phyloP scores from a whole-genome alignment of 768 basidiomycete genomes.

The Podaxis sp. region DNA sequence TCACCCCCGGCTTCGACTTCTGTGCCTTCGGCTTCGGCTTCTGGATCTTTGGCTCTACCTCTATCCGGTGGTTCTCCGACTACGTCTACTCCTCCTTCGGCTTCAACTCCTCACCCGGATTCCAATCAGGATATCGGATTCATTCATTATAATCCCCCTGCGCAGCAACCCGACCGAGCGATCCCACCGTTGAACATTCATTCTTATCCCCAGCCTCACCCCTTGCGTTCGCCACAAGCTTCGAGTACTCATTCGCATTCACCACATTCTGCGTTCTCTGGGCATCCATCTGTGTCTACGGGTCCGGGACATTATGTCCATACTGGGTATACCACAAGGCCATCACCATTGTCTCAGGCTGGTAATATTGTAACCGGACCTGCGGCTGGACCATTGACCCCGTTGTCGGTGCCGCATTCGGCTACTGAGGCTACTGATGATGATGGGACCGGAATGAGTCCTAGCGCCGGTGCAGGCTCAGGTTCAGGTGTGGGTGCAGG shows the following conservation, averaged over 20 bases:
- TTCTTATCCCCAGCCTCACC: conserved; percentile 4
- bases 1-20: conserved; percentile 46
- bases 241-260: background rate
- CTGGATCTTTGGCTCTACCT: conserved; percentile 13
- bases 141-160: conserved; percentile 12
- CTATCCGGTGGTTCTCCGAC: conserved; percentile 5
- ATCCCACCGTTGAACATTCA: conserved; percentile 8
- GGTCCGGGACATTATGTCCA: conserved; percentile 9
- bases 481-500: background rate
- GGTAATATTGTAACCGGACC: conserved; percentile 13
- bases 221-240: conserved; percentile 4
- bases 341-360: conserved; percentile 13
- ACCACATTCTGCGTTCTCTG: conserved; percentile 4
- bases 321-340: conserved; percentile 6
- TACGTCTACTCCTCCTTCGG: background rate
- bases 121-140: conserved; percentile 1
- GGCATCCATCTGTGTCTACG: background rate
- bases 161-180: background rate
- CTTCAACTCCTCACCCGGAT: conserved; percentile 1
- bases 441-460: background rate
- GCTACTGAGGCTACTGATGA: conserved; percentile 4
- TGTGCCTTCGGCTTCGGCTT: conserved; percentile 11
- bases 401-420: conserved; percentile 9
- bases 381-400: conserved; percentile 11
- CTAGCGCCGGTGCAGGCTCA: background rate